Evolutionary conservation across 306 rosid genomes (phyloP), one percentile per base, ranked within the genome.

Genomic region (Casuarina cunninghamiana): DNA sequence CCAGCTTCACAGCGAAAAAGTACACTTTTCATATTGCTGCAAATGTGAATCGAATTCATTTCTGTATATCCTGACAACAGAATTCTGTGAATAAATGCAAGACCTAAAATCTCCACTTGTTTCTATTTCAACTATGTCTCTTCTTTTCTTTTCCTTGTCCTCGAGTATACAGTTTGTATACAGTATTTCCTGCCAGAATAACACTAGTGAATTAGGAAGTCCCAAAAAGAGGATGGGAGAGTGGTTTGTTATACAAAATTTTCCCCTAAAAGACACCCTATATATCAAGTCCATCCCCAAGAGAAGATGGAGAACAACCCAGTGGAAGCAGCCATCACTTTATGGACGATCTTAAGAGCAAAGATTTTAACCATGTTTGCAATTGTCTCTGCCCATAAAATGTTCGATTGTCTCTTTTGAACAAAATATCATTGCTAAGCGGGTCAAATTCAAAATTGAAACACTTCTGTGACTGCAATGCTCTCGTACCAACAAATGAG

Each of bases 281-380:
- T 61, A 35, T 32, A 35, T 35, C 9, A 62, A 38, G 69, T 5
- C 69, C 1, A 44, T 62, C 45, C 42, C 44, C 7, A n/a, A n/a
- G 37, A 37, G 16, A 62, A 35, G 44, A 38, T 7, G 35, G 69
- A 2, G 21, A 37, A 57, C 63, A n/a, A 26, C 63, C 63, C 38
- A 19, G 21, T n/a, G 12, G 4, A 57, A 57, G 38, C 69, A 10
- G 44, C 9, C 16, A 2, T 5, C 1, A 62, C 32, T 5, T 35
- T 13, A 62, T 35, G 37, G 16, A 62, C 39, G 42, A 62, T 62
- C 42, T 62, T 62, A 62, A 62, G 43, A 62, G 69, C 69, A 62
- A 37, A 37, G 17, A 62, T 62, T 37, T 62, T 44, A 37, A 17
- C 6, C 3, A 0, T 26, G 44, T 61, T 61, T 62, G 69, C 35